A percentile compares a stretch with the other conserved stretches of the same genome.
phyloP scores from a whole-genome alignment of 306 rosid species.

The Herpetospermum pedunculosum region DNA sequence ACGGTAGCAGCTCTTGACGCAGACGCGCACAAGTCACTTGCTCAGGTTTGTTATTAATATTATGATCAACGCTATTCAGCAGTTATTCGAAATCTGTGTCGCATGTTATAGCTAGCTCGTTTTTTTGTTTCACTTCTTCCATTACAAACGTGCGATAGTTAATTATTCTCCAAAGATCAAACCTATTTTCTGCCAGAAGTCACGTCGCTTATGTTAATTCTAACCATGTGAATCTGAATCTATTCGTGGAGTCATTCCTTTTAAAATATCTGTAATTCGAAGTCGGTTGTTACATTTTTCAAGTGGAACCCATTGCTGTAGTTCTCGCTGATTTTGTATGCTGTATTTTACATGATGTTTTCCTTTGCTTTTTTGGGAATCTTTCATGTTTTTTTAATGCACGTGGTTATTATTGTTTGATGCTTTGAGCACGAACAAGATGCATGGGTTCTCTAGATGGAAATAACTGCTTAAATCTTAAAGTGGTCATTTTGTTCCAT shows the following conservation, averaged over 20 bases:
- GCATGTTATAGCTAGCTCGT: neutral
- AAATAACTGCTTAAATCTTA: neutral
- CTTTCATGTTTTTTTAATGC: neutral
- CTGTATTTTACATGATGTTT: neutral
- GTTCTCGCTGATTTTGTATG: neutral
- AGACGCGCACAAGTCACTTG: constrained; percentile 77
- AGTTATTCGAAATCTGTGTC: neutral
- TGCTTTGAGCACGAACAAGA: neutral
- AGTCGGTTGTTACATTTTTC: neutral
- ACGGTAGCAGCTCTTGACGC: constrained; percentile 95
- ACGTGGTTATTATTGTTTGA: neutral
- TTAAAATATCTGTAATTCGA: neutral
- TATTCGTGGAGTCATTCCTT: neutral
- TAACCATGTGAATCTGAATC: neutral
- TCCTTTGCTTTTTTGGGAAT: neutral
- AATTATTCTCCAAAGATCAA: neutral
- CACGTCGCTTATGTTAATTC: neutral
- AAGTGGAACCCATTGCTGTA: neutral
- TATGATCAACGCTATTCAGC: neutral
- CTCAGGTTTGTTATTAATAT: constrained; percentile 49
- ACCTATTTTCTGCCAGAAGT: neutral
- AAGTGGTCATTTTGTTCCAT: neutral
- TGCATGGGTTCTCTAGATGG: neutral
- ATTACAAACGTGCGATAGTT: neutral
- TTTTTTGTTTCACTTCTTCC: neutral